Base-by-base conservation (phyloP, 1,139 yeast species). In the Geotrichum fermentans region DNA sequence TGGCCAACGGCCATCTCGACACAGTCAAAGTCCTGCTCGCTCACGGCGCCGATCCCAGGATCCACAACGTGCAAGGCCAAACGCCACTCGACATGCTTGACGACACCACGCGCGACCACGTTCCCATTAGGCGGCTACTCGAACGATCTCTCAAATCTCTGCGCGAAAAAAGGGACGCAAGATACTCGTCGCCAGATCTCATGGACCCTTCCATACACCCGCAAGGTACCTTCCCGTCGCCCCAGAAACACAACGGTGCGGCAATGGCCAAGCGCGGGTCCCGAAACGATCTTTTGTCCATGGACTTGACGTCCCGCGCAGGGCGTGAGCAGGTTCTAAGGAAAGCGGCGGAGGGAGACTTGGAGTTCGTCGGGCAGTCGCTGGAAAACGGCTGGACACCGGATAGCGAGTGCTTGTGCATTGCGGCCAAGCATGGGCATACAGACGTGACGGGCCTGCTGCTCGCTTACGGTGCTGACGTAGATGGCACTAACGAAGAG, bases 391-490 rank as follows among this genome's bases (percentile, higher is more conserved):
- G 95, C 4, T 84, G 86, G 56, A 77, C 74, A 44, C 79, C 84
- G 1, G 89, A 85, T 56, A 81, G 87, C 0, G 94, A 85, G 59
- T 77, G 89, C 13, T 71, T 90, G 52, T 76, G 82, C 5, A 69
- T 85, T 54, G 95, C 96, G 0, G 92, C 95, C 0, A 76, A 83
- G 57, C 83, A 81, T 64, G 97, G 97, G 0, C 96, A 87, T 63
- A 75, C 79, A 18, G 96, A 89, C 59, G 80, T 89, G 46, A 85
- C 88, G 5, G 80, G 80, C 54, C 68, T 90, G 50, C 79, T 92
- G 26, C 70, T 89, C 45, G 95, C 92, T 2, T 84, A 87, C 59
- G 92, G 90, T 13, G 80, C 83, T 0, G 77, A 82, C 53, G 78
- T 83, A 16, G 81, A 86, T 59, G 75, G 74, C 2, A 72, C 75